These are phyloP conservation scores for Linaria vulgaris DNA, from an alignment of 257 asterid genomes.

Conservation along the genomic window DNA sequence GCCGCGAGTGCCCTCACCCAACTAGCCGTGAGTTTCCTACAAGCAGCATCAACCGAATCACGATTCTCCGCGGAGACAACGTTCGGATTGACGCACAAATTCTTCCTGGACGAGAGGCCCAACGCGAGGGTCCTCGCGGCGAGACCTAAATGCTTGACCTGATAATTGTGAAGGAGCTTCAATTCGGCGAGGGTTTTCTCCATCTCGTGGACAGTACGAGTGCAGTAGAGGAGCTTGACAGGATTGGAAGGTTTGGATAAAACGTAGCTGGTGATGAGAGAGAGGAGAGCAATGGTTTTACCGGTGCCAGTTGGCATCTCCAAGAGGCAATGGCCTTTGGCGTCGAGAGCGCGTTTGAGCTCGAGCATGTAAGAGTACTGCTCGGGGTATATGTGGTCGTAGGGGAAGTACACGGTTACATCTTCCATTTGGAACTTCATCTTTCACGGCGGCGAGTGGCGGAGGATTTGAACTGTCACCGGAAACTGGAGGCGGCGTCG, in stretches of 20 bases:
- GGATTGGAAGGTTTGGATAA: conserved; percentile 73
- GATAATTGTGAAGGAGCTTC: conserved; percentile 70
- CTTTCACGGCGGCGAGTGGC: conserved; percentile 27
- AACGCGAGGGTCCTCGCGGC: conserved; percentile 72
- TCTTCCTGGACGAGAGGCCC: conserved; percentile 93
- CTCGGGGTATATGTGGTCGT: conserved; percentile 92
- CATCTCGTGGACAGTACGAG: conserved; percentile 99
- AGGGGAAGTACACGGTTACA: conserved; percentile 87
- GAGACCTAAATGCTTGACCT: conserved; percentile 63
- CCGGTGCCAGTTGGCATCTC: conserved; percentile 99
- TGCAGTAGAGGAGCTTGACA: conserved; percentile 79
- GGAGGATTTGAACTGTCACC: conserved; percentile 1
- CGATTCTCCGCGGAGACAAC: conserved; percentile 91
- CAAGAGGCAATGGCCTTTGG: conserved; percentile 86
- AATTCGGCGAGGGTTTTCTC: conserved; percentile 95
- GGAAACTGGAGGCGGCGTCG: no score
- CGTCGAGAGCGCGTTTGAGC: conserved; percentile 90
- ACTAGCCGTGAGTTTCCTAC: conserved; percentile 90
- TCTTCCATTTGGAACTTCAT: conserved; percentile 96
- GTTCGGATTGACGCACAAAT: conserved; percentile 77
- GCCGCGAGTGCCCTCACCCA: conserved; percentile 84
- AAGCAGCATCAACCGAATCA: conserved; percentile 93
- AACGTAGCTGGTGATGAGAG: conserved; percentile 81
- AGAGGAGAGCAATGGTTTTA: conserved; percentile 84
- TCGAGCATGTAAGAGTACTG: conserved; percentile 93